Evolutionary conservation across 2,329 filamentous ascomycete genomes (phyloP), one percentile per base, ranked within the genome.

Genomic region (Capronia americana): DNA sequence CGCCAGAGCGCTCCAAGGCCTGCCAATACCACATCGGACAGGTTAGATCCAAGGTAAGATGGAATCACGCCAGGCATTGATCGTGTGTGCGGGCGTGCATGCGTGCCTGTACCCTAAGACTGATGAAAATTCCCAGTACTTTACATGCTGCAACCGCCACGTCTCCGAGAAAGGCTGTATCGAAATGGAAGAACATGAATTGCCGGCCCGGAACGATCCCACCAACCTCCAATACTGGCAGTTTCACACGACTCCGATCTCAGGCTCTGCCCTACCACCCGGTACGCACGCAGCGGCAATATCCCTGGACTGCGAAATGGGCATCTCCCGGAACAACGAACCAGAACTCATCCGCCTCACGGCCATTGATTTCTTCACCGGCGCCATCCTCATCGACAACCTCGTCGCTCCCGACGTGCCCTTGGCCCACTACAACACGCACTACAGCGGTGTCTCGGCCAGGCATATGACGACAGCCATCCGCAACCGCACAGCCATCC

Each of bases 281-380:
- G 17, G n/a, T 20, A 20, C 11, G 4, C n/a, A n/a, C 14, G 17
- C 68, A 30, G 17, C 20, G 2, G 76, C 74, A 2, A 79, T 87
- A 2, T 83, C 80, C 0, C 74, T 87, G 3, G 84, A 86, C 67
- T 87, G 85, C 68, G 85, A 87, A 69, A 86, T 87, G 83, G 84
- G 85, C 17, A 79, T 77, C 0, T 75, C 81, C 1, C 69, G 71
- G 8, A 75, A 75, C 4, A 79, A 81, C 6, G 83, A 86, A 10
- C 73, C 75, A 0, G 84, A 86, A 67, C 74, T 87, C 7, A 85
- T 87, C 64, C 83, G 84, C 3, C 50, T 87, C 1, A 82, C 81
- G 0, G 72, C 81, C 1, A 71, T 87, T 28, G 85, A 86, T 71
- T 85, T 83, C 70, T 85, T 86, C 71, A 79, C 81, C 0, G 53